Evolutionary conservation across 2,329 filamentous ascomycete species (phyloP).

Genomic region (Colletotrichum brevisporum): DNA sequence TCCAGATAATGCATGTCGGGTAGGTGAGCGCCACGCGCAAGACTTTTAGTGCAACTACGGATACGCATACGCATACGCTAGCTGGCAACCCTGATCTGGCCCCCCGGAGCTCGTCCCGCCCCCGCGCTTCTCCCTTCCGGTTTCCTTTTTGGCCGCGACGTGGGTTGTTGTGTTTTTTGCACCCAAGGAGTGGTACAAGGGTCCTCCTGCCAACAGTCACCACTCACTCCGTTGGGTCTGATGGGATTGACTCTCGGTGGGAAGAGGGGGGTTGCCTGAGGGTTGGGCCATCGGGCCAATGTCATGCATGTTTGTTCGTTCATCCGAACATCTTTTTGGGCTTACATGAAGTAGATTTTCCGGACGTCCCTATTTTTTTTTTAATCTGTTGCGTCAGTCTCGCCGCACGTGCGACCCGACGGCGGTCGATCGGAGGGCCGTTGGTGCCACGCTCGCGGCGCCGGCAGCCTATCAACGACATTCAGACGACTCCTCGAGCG

Average conservation of each 20-base stretch:
- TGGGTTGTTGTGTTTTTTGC: not conserved
- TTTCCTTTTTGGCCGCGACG: constrained; percentile 1
- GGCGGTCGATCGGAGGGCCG: constrained; percentile 8
- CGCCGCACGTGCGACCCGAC: not conserved
- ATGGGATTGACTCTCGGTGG: too few relatives aligned
- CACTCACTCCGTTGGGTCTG: too few relatives aligned
- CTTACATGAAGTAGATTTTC: not conserved
- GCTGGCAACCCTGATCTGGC: not conserved
- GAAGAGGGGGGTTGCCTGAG: too few relatives aligned
- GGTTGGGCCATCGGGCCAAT: constrained; percentile 2
- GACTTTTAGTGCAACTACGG: not conserved
- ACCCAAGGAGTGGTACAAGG: too few relatives aligned
- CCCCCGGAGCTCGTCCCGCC: constrained; percentile 10
- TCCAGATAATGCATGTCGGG: constrained; percentile 26
- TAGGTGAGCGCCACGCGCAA: constrained; percentile 17
- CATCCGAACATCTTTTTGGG: constrained; percentile 17
- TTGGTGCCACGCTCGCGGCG: constrained; percentile 7
- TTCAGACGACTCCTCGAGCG: not conserved
- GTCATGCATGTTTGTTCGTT: constrained; percentile 24
- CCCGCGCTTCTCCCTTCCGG: constrained; percentile 18
- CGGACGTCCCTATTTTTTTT: not conserved
- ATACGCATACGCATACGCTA: not conserved
- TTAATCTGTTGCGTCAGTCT: not conserved
- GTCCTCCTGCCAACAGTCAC: too few relatives aligned
- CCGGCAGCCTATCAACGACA: not conserved